A percentile compares a stretch with the other conserved stretches of the same genome.
These are phyloP conservation scores for Neonectria neomacrospora DNA, from an alignment of 2,329 filamentous ascomycete species.

Conservation along the genomic window DNA sequence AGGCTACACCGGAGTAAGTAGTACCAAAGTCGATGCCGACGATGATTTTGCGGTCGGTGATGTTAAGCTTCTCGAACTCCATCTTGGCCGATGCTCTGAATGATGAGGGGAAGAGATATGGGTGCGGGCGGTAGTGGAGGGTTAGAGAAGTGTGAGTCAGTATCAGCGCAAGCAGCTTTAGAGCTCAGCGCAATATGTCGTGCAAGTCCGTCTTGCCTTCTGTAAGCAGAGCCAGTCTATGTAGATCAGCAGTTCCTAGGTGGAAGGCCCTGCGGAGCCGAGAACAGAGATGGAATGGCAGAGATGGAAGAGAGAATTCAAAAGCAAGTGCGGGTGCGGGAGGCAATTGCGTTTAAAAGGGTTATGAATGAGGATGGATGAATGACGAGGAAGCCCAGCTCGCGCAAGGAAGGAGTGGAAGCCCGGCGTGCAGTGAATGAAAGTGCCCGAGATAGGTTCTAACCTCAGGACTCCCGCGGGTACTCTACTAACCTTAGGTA, in stretches of 20 bases:
- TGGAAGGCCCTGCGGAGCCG: not conserved
- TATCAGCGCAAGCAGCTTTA: not conserved
- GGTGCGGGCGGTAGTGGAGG: not conserved
- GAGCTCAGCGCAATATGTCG: not conserved
- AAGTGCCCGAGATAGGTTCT: constrained; percentile 6
- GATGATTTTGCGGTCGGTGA: constrained; percentile 55
- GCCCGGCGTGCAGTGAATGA: not conserved
- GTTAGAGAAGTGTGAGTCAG: not conserved
- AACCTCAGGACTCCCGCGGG: constrained; percentile 10
- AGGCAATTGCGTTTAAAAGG: constrained; percentile 22
- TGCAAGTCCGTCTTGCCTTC: not conserved
- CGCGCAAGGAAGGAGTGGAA: not conserved
- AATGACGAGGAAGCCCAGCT: constrained; percentile 5
- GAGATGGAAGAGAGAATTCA: not conserved
- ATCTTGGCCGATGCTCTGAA: constrained; percentile 34
- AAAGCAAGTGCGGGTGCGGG: constrained; percentile 3
- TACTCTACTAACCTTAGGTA: not conserved
- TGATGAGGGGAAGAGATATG: not conserved
- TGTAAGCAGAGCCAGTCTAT: not conserved
- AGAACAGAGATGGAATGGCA: not conserved
- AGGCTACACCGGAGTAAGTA: constrained; percentile 63
- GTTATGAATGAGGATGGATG: constrained; percentile 5
- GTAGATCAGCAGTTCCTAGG: not conserved
- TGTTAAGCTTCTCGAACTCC: constrained; percentile 51
- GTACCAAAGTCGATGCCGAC: constrained; percentile 66